Base-by-base conservation (phyloP, 371 early-diverging fungal species). In the Mucor indicus region DNA sequence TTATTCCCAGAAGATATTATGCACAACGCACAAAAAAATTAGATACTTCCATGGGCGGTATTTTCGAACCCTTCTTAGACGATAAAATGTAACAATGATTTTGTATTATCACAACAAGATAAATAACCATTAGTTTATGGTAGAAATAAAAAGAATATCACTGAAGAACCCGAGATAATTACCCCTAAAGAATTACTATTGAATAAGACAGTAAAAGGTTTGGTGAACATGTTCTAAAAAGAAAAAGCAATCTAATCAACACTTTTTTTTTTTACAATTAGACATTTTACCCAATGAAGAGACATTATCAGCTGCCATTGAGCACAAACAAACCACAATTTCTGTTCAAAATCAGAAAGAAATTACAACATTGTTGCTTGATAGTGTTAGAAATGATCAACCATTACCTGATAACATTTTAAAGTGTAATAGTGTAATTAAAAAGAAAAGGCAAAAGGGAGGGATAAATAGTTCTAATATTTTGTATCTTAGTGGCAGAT, bases 51-150 rank as follows among this genome's bases (percentile, higher is more conserved):
- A 64, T 64, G 48, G 65, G 73, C 13, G 72, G 67, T 12, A 60
- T 72, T 16, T 72, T 72, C 33, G 69, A 72, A 38, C 67, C 69
- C 4, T 72, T 72, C 48, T 51, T 72, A 4, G 39, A 61, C 41
- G 40, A 42, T n/a, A 61, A 38, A 23, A 33, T 59, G 59, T 53
- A 47, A 31, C 10, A 38, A 37, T 45, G 8, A 12, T 21, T 1
- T 19, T 22, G 13, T 17, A 13, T 2, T 32, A 12, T 33, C 9
- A 10, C 23, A 27, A 27, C 5, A 27, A 27, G 11, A 27, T 7
- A 23, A 53, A 49, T 15, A 46, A 53, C 19, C 48, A 41, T 9
- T 41, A 30, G 15, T 5, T 30, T 9, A 11, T 29, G 7, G 30
- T 45, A 22, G 35, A 49, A 27, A 27, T 7, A 11, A 27, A 5